Base-by-base conservation (phyloP, 2,329 filamentous ascomycete genomes). In the Fusarium bulbicola region DNA sequence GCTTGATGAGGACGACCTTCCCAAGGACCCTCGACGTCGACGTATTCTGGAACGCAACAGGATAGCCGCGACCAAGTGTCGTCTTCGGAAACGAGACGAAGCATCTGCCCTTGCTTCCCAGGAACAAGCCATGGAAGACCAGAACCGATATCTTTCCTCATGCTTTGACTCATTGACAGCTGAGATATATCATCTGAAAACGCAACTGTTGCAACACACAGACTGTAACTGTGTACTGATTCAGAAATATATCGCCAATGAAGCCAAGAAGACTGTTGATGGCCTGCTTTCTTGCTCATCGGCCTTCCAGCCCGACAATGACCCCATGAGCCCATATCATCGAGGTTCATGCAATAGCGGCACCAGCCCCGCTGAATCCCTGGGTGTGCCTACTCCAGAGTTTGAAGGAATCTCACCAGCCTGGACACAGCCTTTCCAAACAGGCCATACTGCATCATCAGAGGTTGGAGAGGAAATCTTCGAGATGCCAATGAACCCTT, bases 31-130 rank as follows among this genome's bases (percentile, higher is more conserved):
- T 16, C 70, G 73, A 18, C 74, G 77, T 20, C 68, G 74, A 46
- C 77, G 73, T 16, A 77, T 79, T 37, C 72, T 81, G 28, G 79
- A 80, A 64, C 79, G 79, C 15, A 80, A 81, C 58, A 74, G 79
- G 57, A 74, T 80, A 28, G 79, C 79, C 14, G 79, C 79, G 26
- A 81, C 77, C 16, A 80, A 80, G 54, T 81, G 79, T 54, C 79
- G 79, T n/a, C 59, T 75, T 18, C 68, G 79, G 11, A 80, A 80
- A 66, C 75, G 79, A 24, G 77, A 79, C 54, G 76, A 80, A 59
- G 77, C 78, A 32, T 79, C 76, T 5, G 77, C 77, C 21, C 77
- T 80, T 42, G 77, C 76, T 30, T 70, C 73, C 18, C 70, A 72
- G 28, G 79, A 80, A 56, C 76, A 79, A 46, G 72, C 73, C 37